Evolutionary conservation across 2,329 filamentous ascomycete species (phyloP).

Genomic region (Trematosphaeria pertusa): DNA sequence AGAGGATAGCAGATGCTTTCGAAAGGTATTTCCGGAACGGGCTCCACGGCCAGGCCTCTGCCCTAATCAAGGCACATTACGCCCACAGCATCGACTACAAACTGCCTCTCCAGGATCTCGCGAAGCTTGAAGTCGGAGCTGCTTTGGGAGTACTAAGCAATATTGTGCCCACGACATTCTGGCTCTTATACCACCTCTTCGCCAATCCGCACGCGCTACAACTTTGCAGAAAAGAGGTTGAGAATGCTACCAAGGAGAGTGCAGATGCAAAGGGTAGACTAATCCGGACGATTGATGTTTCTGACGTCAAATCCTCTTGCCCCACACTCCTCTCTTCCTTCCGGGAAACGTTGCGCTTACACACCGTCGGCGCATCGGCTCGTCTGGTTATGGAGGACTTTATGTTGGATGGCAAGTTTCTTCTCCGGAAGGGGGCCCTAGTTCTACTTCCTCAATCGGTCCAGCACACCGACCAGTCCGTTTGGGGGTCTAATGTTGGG

Average conservation of each 20-base stretch:
- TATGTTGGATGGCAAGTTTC: conserved; percentile 28
- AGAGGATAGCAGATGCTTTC: no score
- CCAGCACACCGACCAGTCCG: conserved; percentile 24
- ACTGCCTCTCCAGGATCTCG: conserved; percentile 41
- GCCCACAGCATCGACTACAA: conserved; percentile 30
- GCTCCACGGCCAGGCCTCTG: no score
- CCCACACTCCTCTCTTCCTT: conserved; percentile 45
- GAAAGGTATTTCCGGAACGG: no score
- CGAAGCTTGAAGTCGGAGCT: conserved; percentile 45
- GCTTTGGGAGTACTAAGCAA: no score
- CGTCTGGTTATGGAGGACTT: conserved; percentile 36
- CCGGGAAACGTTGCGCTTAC: conserved; percentile 46
- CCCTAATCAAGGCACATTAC: conserved; percentile 38
- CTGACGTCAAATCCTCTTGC: no score
- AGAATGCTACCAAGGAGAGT: no score
- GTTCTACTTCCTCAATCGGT: conserved; percentile 29
- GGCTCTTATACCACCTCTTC: no score
- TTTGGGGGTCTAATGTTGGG: conserved; percentile 37
- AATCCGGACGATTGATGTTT: no score
- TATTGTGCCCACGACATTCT: no score
- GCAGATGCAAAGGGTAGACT: no score
- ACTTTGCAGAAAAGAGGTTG: no score
- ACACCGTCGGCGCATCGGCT: conserved; percentile 32
- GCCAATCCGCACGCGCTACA: no score
- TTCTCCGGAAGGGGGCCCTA: conserved; percentile 35